A percentile compares a stretch with the other conserved stretches of the same genome.
These are phyloP conservation scores for Penicillium lividum DNA, from an alignment of 495 filamentous ascomycete genomes.

Conservation along the genomic window DNA sequence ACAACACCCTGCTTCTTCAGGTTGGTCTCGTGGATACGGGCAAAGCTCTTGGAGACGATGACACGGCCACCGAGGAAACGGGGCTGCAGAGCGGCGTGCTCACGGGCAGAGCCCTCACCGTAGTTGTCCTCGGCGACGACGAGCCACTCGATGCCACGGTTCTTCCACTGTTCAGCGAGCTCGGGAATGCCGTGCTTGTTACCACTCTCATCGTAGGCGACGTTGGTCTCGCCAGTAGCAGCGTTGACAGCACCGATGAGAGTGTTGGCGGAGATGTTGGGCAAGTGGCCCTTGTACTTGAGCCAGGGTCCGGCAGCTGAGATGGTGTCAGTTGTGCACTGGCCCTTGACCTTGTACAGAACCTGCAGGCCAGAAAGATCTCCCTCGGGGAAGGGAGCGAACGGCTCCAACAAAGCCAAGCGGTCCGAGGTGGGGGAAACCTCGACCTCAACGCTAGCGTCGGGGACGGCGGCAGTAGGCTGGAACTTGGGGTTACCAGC, in stretches of 20 bases:
- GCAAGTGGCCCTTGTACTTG: conserved; percentile 98
- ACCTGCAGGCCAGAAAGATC: conserved; percentile 70
- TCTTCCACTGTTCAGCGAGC: conserved; percentile 79
- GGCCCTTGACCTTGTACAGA: conserved; percentile 92
- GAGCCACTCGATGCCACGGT: conserved; percentile 69
- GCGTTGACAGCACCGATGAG: conserved; percentile 92
- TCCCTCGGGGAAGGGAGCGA: conserved; percentile 73
- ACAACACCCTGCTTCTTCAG: conserved; percentile 99
- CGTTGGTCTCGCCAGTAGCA: conserved; percentile 88
- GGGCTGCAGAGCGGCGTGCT: conserved; percentile 96
- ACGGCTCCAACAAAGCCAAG: conserved; percentile 88
- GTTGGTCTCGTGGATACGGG: conserved; percentile 97
- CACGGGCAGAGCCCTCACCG: conserved; percentile 91
- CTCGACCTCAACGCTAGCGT: conserved; percentile 55
- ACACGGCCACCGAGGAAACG: conserved; percentile 86
- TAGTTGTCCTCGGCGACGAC: conserved; percentile 98
- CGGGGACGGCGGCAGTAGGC: conserved; percentile 69
- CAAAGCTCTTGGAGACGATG: conserved; percentile 89
- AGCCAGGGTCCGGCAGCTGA: conserved; percentile 97
- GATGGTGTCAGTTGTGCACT: conserved; percentile 98
- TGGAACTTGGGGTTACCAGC: conserved; percentile 72
- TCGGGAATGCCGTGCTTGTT: conserved; percentile 70
- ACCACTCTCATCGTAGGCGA: conserved; percentile 80
- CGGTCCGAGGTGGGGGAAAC: conserved; percentile 85
- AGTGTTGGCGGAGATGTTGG: conserved; percentile 96